Conservation (phyloP, 1,284 basidiomycete genomes). For the Hemileia vastatrix region DNA sequence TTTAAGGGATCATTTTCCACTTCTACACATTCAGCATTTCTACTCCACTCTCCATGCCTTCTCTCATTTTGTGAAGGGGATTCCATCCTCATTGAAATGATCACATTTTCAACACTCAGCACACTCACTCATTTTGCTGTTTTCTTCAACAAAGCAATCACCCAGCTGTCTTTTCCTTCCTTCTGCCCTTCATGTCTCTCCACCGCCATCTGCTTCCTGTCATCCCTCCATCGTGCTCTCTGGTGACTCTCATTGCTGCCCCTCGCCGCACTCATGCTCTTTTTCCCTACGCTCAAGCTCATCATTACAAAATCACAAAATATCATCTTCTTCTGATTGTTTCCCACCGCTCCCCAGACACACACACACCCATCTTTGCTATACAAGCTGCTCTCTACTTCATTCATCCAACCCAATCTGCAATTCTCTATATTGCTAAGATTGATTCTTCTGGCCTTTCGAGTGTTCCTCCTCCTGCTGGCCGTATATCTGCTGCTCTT, state of each 20-base stretch:
- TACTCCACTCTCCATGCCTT: too few relatives aligned
- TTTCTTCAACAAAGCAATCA: too few relatives aligned
- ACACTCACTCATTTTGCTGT: too few relatives aligned
- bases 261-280: conserved; percentile 55
- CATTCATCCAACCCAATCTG: neutral
- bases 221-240: neutral
- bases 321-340: conserved; percentile 14
- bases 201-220: too few relatives aligned
- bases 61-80: too few relatives aligned
- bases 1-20: too few relatives aligned
- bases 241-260: conserved; percentile 56
- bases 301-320: neutral
- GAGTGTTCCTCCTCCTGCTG: conserved; percentile 1
- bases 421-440: conserved; percentile 16
- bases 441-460: conserved; percentile 15
- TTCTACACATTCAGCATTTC: too few relatives aligned
- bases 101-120: too few relatives aligned
- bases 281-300: conserved; percentile 58
- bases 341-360: conserved; percentile 2
- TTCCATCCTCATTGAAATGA: too few relatives aligned
- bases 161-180: too few relatives aligned
- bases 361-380: conserved; percentile 4
- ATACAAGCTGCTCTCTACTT: conserved; percentile 7
- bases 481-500: neutral
- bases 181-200: too few relatives aligned